Conservation (phyloP, 805 yeast species). For the Starmerella bombicola region DNA sequence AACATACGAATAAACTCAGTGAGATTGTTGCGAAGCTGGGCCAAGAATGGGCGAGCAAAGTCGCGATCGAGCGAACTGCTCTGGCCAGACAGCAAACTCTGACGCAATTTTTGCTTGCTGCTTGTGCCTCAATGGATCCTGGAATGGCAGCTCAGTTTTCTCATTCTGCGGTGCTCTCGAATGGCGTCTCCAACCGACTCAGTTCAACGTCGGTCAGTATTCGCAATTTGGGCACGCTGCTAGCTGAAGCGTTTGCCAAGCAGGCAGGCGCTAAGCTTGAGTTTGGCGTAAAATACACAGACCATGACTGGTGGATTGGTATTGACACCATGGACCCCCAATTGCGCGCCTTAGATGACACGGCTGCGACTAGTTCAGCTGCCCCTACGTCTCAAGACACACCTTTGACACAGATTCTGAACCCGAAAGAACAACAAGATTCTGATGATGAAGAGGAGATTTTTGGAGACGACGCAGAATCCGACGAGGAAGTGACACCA, state of each 20-base stretch:
- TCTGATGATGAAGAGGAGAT: conserved; percentile 27
- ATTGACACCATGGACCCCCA: conserved; percentile 11
- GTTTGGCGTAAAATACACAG: conserved; percentile 22
- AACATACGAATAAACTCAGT: not conserved
- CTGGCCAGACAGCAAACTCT: conserved; percentile 36
- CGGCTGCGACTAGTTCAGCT: not conserved
- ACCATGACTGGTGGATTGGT: conserved; percentile 19
- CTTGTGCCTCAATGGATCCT: conserved; percentile 23
- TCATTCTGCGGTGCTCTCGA: conserved; percentile 33
- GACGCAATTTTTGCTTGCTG: conserved; percentile 38
- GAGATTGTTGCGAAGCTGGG: conserved; percentile 15
- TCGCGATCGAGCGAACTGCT: conserved; percentile 33
- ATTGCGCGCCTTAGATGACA: not conserved
- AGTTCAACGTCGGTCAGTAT: conserved; percentile 36
- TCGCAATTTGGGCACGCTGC: conserved; percentile 42
- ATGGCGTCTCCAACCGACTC: conserved; percentile 44
- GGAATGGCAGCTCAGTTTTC: conserved; percentile 28
- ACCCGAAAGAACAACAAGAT: conserved; percentile 8
- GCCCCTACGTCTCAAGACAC: not conserved
- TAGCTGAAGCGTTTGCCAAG: conserved; percentile 38
- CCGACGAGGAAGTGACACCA: conserved; percentile 29
- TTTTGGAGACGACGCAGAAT: conserved; percentile 20
- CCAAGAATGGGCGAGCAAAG: conserved; percentile 31
- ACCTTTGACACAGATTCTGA: conserved; percentile 1
- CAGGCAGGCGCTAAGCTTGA: conserved; percentile 22